Percentiles rank a stretch among this genome's conserved stretches.
Conservation (phyloP, 441 rosid species). For the Erodium trifolium region DNA sequence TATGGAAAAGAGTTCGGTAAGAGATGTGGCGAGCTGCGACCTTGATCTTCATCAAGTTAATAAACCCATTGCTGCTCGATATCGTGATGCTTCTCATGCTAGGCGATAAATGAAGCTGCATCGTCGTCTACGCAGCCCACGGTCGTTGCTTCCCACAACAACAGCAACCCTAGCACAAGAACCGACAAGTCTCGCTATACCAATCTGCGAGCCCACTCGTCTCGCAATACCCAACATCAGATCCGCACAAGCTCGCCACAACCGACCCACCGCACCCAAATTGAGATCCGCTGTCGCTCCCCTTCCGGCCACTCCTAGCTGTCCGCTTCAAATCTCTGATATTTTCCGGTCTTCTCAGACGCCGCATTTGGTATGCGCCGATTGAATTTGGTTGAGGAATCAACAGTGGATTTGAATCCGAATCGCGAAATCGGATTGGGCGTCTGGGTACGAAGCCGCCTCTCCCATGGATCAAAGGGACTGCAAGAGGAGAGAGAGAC, state of each 20-base stretch:
- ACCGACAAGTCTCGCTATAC: constrained; percentile 8
- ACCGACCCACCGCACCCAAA: constrained; percentile 7
- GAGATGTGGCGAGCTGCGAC: constrained; percentile 99
- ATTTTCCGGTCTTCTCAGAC: constrained; percentile 35
- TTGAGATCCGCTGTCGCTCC: constrained; percentile 16
- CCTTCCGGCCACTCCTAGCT: background rate
- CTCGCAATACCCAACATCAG: constrained; percentile 16
- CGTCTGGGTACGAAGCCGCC: constrained; percentile 1
- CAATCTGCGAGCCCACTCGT: background rate
- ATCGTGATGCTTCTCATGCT: constrained; percentile 99
- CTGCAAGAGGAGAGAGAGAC: background rate
- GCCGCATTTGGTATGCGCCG: constrained; percentile 52
- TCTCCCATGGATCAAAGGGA: constrained; percentile 30
- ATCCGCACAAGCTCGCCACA: background rate
- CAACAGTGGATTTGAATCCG: constrained; percentile 12
- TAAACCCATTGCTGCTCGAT: constrained; percentile 85
- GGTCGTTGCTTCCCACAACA: no score
- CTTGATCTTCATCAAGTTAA: constrained; percentile 99
- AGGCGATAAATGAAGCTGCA: constrained; percentile 99
- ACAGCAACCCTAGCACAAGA: constrained; percentile 15
- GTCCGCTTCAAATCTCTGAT: constrained; percentile 16
- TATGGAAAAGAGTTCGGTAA: constrained; percentile 88
- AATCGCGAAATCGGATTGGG: constrained; percentile 26
- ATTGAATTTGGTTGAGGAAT: background rate
- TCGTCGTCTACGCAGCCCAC: constrained; percentile 67